Percentiles rank a stretch among this genome's conserved stretches.
Conservation (phyloP, 2,329 filamentous ascomycete genomes). For the Pseudonectria foliicola region DNA sequence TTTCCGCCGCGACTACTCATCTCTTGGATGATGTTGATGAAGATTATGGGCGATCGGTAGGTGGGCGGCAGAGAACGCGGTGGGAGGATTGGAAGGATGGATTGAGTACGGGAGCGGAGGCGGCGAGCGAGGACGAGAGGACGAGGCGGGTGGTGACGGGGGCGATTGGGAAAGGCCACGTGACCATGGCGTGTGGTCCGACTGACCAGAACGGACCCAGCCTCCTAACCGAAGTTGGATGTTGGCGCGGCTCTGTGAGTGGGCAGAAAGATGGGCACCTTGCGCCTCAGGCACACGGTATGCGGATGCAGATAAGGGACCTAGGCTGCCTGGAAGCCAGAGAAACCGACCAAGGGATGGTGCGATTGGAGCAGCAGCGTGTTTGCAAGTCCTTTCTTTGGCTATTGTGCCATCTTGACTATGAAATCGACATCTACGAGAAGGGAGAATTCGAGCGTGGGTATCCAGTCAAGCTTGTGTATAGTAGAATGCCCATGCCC, state of each 20-base stretch:
- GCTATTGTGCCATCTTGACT: no score
- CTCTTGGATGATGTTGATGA: slow-evolving; percentile 50
- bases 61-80: slow-evolving; percentile 18
- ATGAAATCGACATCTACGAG: no score
- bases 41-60: slow-evolving; percentile 25
- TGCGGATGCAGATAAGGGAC: no score
- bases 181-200: slow-evolving; percentile 17
- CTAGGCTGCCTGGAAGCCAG: no score
- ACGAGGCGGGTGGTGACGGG: slow-evolving; percentile 20
- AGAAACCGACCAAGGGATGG: no score
- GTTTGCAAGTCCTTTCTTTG: no score
- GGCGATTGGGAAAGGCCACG: slow-evolving; percentile 17
- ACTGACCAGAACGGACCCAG: slow-evolving; percentile 5
- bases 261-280: not conserved
- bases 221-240: not conserved
- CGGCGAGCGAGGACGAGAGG: slow-evolving; percentile 16
- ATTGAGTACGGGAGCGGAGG: slow-evolving; percentile 24
- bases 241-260: no score
- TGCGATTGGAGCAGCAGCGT: no score
- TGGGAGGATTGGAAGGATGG: slow-evolving; percentile 21
- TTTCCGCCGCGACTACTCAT: slow-evolving; percentile 97
- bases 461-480: no score
- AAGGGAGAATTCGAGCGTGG: no score
- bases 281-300: no score
- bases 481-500: no score